These are phyloP conservation scores for Beta vulgaris DNA, from an alignment of 148 eudicot species.

Conservation along the genomic window DNA sequence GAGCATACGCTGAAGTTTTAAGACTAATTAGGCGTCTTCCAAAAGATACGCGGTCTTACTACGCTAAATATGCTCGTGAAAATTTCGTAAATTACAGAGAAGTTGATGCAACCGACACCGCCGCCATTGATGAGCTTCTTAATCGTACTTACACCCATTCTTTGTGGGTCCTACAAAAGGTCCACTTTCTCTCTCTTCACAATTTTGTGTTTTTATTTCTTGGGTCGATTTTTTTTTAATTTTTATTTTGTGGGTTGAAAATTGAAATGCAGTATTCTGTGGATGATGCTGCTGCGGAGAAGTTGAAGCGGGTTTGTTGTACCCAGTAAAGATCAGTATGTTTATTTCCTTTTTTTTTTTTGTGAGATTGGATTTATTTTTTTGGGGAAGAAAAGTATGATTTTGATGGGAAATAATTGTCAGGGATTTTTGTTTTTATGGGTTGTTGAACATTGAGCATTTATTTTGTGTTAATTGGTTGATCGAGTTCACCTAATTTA, in stretches of 20 bases:
- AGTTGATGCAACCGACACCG: slow-evolving; percentile 51
- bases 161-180: slow-evolving; percentile 87
- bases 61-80: slow-evolving; percentile 86
- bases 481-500: not conserved
- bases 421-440: not conserved
- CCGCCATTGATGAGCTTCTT: slow-evolving; percentile 58
- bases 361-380: not conserved
- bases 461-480: not conserved
- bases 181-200: not conserved
- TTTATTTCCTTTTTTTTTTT: not conserved
- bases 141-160: slow-evolving; percentile 65
- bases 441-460: not conserved
- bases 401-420: too few species aligned
- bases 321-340: slow-evolving; percentile 19
- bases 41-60: slow-evolving; percentile 62
- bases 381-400: too few species aligned
- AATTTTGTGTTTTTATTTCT: not conserved
- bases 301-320: slow-evolving; percentile 57
- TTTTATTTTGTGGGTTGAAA: not conserved
- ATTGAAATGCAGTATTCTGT: slow-evolving; percentile 67
- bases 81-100: slow-evolving; percentile 88
- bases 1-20: slow-evolving; percentile 76
- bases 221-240: not conserved
- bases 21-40: slow-evolving; percentile 74
- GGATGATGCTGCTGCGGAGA: slow-evolving; percentile 58